phyloP scores from a whole-genome alignment of 2,329 filamentous ascomycete genomes.

The Exophiala calicioides region DNA sequence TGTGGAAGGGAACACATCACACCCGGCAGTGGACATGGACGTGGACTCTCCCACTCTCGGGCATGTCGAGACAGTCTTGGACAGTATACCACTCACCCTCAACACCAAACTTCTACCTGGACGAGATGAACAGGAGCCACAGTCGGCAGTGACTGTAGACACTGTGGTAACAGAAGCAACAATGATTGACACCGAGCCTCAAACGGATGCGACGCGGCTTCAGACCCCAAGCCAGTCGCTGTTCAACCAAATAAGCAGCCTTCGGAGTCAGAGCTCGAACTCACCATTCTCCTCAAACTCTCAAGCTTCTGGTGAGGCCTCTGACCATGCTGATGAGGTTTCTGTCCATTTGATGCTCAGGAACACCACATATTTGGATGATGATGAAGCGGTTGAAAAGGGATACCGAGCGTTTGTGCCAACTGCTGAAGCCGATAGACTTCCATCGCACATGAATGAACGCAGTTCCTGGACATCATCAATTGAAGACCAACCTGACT shows the following conservation, averaged over 20 bases:
- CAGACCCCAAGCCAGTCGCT: constrained; percentile 43
- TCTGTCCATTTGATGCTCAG: constrained; percentile 59
- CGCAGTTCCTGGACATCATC: constrained; percentile 31
- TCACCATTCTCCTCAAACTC: constrained; percentile 41
- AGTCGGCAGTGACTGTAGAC: constrained; percentile 57
- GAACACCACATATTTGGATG: constrained; percentile 45
- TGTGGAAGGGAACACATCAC: constrained; percentile 12
- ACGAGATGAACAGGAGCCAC: constrained; percentile 20
- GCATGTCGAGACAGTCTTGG: constrained; percentile 37
- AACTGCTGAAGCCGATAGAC: constrained; percentile 10
- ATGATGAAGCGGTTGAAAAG: constrained; percentile 39
- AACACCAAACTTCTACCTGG: constrained; percentile 25
- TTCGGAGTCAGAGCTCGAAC: constrained; percentile 49
- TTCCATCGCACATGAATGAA: constrained; percentile 25
- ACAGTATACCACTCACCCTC: constrained; percentile 22
- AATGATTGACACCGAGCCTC: constrained; percentile 69
- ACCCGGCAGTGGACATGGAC: constrained; percentile 34
- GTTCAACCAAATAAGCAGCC: constrained; percentile 51
- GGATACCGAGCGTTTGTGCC: constrained; percentile 37
- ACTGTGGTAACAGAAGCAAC: constrained; percentile 64
- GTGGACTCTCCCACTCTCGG: constrained; percentile 50
- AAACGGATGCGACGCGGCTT: constrained; percentile 55
- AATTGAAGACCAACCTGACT: constrained; percentile 21
- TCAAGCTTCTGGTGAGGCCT: constrained; percentile 35
- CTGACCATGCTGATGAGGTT: constrained; percentile 54